A percentile compares a stretch with the other conserved stretches of the same genome.
phyloP scores from a whole-genome alignment of 1,139 yeast species.

The Geotrichum restrictum region DNA sequence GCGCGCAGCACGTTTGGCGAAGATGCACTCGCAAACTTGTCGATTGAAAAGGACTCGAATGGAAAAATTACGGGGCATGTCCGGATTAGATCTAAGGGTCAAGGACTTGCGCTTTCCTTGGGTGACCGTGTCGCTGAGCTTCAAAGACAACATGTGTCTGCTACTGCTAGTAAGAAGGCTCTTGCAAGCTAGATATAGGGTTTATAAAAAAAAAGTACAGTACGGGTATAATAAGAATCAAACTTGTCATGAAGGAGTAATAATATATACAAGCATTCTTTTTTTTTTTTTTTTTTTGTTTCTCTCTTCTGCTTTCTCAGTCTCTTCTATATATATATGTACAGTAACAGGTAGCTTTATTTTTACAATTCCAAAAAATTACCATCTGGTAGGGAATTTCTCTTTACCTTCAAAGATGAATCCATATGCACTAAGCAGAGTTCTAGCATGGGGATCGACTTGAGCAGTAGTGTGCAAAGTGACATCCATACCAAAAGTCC shows the following conservation, averaged over 20 bases:
- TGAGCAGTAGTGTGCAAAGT: constrained; percentile 86
- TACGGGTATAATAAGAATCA: neutral
- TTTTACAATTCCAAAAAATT: constrained; percentile 12
- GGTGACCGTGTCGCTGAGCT: constrained; percentile 83
- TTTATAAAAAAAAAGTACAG: neutral
- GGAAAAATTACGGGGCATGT: constrained; percentile 91
- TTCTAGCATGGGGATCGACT: constrained; percentile 88
- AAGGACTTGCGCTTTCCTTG: constrained; percentile 89
- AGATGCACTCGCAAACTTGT: constrained; percentile 92
- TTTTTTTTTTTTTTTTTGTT: too few species aligned
- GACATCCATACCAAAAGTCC: constrained; percentile 79
- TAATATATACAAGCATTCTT: constrained; percentile 8
- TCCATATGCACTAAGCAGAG: constrained; percentile 76
- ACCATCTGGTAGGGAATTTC: constrained; percentile 38
- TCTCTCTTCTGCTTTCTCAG: constrained; percentile 6
- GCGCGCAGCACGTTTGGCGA: constrained; percentile 95
- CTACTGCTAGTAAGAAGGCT: constrained; percentile 21
- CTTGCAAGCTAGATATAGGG: constrained; percentile 5
- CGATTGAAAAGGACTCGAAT: constrained; percentile 72
- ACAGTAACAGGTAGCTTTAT: too few species aligned
- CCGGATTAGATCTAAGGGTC: constrained; percentile 95
- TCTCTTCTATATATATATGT: constrained; percentile 2
- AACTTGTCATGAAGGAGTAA: neutral
- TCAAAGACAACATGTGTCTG: constrained; percentile 28
- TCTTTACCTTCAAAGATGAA: constrained; percentile 65